Evolutionary conservation across 768 basidiomycete species (phyloP).

Genomic region (Thelephora aurantiotincta): DNA sequence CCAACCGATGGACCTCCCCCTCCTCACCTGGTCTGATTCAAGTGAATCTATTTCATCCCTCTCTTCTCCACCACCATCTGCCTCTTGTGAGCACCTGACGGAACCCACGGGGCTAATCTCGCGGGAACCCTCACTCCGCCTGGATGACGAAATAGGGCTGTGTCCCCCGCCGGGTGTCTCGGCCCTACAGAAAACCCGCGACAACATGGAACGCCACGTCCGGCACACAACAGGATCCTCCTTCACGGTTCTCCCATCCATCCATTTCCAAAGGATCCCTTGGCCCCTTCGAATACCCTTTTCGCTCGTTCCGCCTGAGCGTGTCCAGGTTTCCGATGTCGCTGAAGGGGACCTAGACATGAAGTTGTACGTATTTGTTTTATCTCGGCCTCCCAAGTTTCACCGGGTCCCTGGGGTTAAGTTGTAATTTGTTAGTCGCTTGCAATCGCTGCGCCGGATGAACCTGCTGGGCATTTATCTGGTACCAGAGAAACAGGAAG

Average conservation of each 20-base stretch:
- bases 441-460: neutral
- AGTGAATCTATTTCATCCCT: no score
- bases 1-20: no score
- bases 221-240: neutral
- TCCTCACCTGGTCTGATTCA: no score
- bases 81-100: neutral
- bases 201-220: neutral
- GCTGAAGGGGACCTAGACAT: neutral
- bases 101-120: neutral
- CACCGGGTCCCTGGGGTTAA: neutral
- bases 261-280: neutral
- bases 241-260: neutral
- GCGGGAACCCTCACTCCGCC: no score
- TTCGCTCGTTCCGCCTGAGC: neutral
- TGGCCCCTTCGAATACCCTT: neutral
- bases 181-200: no score
- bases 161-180: no score
- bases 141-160: neutral
- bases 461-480: neutral
- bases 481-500: neutral
- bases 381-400: no score
- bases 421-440: neutral
- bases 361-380: neutral
- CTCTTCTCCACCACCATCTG: no score
- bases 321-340: neutral